These are phyloP conservation scores for Silene coronaria DNA, from an alignment of 179 eudicot genomes.

Conservation along the genomic window DNA sequence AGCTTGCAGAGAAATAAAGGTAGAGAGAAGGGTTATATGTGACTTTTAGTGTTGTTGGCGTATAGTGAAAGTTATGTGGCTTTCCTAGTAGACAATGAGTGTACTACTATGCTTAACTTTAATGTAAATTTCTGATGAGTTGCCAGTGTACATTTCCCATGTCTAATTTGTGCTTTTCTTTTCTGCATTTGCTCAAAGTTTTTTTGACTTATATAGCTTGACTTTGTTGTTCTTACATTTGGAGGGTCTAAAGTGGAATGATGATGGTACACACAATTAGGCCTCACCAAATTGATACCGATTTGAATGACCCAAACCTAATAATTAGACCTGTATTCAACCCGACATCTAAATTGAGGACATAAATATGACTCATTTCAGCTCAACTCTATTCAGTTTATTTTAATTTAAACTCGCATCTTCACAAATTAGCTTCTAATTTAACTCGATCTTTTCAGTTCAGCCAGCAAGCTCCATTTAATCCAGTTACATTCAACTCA, in stretches of 20 bases:
- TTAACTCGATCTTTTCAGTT: too few relatives aligned
- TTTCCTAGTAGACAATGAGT: slow-evolving; percentile 32
- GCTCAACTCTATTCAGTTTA: too few relatives aligned
- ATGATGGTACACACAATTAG: background rate
- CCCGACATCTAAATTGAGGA: too few relatives aligned
- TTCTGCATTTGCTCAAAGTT: background rate
- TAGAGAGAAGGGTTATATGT: background rate
- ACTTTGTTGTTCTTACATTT: slow-evolving; percentile 4
- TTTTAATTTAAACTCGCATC: too few relatives aligned
- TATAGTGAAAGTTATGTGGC: slow-evolving; percentile 32
- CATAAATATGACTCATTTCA: too few relatives aligned
- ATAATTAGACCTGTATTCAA: too few relatives aligned
- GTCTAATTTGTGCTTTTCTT: slow-evolving; percentile 2
- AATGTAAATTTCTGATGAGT: slow-evolving; percentile 1
- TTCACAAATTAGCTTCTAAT: too few relatives aligned
- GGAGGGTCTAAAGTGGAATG: slow-evolving; percentile 11
- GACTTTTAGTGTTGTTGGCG: slow-evolving; percentile 15
- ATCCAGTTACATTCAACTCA: too few relatives aligned
- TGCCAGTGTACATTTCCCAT: slow-evolving; percentile 15
- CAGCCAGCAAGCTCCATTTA: too few relatives aligned
- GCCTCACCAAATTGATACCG: too few relatives aligned
- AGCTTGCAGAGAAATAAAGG: background rate
- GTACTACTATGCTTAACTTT: slow-evolving; percentile 19
- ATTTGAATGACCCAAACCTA: too few relatives aligned
- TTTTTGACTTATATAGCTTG: background rate